Percentiles rank a stretch among this genome's conserved stretches.
phyloP scores from a whole-genome alignment of 176 grass and related monocot genomes.

The Puya raimondii region DNA sequence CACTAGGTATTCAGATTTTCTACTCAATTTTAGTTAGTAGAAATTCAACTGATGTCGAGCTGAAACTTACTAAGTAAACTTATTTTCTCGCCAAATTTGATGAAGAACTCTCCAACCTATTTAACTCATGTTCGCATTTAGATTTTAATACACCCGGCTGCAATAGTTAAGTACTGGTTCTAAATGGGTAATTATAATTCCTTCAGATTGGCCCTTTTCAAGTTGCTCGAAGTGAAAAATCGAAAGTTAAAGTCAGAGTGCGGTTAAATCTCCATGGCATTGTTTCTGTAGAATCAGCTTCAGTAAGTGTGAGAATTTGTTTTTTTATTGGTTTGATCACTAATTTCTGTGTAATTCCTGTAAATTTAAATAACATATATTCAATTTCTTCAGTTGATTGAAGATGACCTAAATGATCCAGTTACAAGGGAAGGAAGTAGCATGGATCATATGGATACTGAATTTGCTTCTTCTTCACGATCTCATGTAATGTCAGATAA shows the following conservation, averaged over 20 bases:
- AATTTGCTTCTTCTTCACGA: conserved; percentile 15
- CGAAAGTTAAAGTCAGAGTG: conserved; percentile 78
- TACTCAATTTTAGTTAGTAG: background rate
- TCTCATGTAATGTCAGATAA: conserved; percentile 27
- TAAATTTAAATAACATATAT: conserved; percentile 14
- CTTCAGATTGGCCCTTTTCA: conserved; percentile 91
- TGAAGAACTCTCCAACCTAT: background rate
- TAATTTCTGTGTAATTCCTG: background rate
- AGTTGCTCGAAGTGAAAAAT: conserved; percentile 35
- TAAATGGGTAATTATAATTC: conserved; percentile 13
- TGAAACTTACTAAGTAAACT: background rate
- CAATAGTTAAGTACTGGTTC: conserved; percentile 7
- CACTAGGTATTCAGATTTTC: background rate
- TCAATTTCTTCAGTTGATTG: conserved; percentile 37
- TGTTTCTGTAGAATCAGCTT: conserved; percentile 74
- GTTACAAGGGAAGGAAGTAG: conserved; percentile 26
- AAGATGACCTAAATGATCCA: conserved; percentile 29
- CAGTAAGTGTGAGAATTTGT: conserved; percentile 44
- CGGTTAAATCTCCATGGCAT: conserved; percentile 91
- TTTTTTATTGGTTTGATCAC: conserved; percentile 9
- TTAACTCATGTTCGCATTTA: no score
- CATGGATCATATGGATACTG: conserved; percentile 41
- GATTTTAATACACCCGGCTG: background rate
- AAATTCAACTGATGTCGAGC: background rate
- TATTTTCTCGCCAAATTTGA: background rate